phyloP scores from a whole-genome alignment of 345 rosid genomes.

The Eucalyptus pauciflora region DNA sequence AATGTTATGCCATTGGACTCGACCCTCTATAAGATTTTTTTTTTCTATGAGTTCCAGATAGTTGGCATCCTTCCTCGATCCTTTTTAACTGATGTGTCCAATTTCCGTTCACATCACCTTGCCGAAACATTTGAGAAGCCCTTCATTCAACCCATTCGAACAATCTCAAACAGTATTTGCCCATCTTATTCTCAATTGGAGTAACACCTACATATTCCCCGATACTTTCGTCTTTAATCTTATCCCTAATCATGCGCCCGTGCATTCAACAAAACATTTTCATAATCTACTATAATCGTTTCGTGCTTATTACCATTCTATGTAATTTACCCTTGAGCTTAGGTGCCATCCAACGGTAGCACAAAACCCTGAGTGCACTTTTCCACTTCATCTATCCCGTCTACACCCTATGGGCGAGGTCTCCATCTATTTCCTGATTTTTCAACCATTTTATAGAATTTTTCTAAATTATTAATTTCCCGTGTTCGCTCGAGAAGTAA shows the following conservation, averaged over 20 bases:
- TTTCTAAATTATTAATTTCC: neutral
- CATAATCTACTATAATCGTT: accelerated
- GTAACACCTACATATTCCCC: accelerated
- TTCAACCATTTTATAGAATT: neutral
- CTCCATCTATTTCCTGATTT: neutral
- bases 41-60: accelerated
- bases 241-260: accelerated
- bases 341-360: neutral
- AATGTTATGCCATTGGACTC: neutral
- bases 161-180: accelerated
- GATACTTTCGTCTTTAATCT: neutral
- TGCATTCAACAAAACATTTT: neutral
- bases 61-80: neutral
- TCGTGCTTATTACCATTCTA: neutral
- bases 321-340: neutral
- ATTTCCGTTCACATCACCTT: neutral
- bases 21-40: too few relatives aligned
- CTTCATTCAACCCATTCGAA: neutral
- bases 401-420: accelerated
- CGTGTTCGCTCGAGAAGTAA: accelerated
- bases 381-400: neutral
- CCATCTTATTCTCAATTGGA: neutral
- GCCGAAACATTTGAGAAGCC: accelerated
- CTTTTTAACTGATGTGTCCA: neutral
- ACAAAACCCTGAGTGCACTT: neutral